phyloP scores from a whole-genome alignment of 2,329 filamentous ascomycete genomes.

The Polytolypa hystricis region DNA sequence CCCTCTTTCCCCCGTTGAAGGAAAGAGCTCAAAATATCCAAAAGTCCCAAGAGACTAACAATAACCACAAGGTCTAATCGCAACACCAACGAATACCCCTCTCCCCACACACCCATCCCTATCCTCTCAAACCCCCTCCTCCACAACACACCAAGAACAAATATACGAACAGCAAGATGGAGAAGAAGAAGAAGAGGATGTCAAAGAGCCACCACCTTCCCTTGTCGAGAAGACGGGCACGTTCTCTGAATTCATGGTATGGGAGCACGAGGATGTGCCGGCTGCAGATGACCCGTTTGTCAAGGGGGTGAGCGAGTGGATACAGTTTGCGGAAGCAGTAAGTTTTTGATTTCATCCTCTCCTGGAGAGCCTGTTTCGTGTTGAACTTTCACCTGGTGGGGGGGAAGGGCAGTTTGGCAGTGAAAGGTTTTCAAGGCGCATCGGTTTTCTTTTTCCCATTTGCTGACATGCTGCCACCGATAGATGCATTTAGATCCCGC shows the following conservation, averaged over 20 bases:
- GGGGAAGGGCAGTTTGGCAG: no score
- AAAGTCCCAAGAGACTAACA: no score
- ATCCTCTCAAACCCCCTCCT: no score
- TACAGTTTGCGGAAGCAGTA: slow-evolving; percentile 59
- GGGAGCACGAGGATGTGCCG: slow-evolving; percentile 63
- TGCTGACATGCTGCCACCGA: no score
- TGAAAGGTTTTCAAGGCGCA: no score
- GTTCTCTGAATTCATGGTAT: slow-evolving; percentile 71
- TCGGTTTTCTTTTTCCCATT: no score
- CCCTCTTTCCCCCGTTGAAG: not conserved
- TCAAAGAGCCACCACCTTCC: slow-evolving; percentile 40
- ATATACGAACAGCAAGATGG: slow-evolving; percentile 28
- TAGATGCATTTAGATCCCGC: not conserved
- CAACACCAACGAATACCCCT: no score
- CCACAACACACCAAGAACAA: no score
- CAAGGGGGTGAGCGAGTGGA: slow-evolving; percentile 69
- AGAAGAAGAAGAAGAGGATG: slow-evolving; percentile 37
- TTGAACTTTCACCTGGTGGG: no score
- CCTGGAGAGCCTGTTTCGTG: no score
- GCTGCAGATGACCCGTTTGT: slow-evolving; percentile 60
- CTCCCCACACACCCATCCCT: no score
- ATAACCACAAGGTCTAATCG: no score
- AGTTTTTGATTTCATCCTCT: slow-evolving; percentile 16
- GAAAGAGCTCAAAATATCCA: not conserved
- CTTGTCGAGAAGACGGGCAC: slow-evolving; percentile 51